Evolutionary conservation across 805 yeast genomes (phyloP), one percentile per base, ranked within the genome.

Genomic region (Phaffomyces thermotolerans): DNA sequence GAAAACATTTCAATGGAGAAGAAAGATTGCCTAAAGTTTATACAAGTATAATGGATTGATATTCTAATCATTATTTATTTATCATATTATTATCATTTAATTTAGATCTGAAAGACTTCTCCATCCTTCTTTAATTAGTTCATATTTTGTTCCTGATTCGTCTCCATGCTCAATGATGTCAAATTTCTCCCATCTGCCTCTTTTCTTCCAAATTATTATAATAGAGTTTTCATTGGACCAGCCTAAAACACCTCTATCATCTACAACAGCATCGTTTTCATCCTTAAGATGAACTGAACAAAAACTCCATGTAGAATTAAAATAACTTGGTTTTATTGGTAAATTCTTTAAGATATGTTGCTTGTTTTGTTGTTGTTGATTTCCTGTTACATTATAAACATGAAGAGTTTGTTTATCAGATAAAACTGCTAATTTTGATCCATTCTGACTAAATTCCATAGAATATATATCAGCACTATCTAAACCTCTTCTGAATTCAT

Each of bases 361-460:
- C 46, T 85, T 71, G 54, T 80, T 78, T 42, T 57, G 52, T 39
- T 59, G 46, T 14, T 51, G 60, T 29, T 59, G 62, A n/a, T 53
- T 56, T 2, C 57, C 52, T 3, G 59, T 48, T 22, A 81, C 68
- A 57, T 82, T 84, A 65, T 78, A 93, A 3, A 91, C 76, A 63
- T 93, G 99, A 42, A 93, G 65, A 0, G 99, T 93, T 52, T 79
- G 81, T 58, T 91, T 93, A 64, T 88, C 96, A 14, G 95, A 83
- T 22, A 93, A 67, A 6, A 88, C 89, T 0, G 97, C 96, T 39
- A 93, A 68, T 54, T 79, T 76, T 10, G 78, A 63, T 38, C 88
- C 90, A 51, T 79, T 73, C 8, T 85, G 89, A 6, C 91, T 82
- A 59, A 91, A 89, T 42, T 79, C 79, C 82, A 93, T 81, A 8